These are phyloP conservation scores for Fusarium guadeloupense DNA, from an alignment of 2,329 filamentous ascomycete species.

Conservation along the genomic window DNA sequence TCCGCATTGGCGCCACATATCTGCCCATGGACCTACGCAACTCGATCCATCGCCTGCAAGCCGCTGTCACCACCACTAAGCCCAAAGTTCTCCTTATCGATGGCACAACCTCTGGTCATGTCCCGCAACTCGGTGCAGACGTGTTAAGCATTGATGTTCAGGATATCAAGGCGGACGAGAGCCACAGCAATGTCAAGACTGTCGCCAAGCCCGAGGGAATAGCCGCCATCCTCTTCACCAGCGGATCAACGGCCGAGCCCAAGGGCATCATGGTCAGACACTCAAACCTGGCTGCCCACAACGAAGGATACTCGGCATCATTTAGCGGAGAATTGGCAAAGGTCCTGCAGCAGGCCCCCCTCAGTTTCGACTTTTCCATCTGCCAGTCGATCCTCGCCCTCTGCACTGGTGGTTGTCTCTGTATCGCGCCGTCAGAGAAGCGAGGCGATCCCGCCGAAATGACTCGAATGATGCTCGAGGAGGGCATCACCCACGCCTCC, in stretches of 20 bases:
- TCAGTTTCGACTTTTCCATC: background rate
- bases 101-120: background rate
- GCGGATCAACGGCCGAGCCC: background rate
- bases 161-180: too few relatives aligned
- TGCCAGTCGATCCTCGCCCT: background rate
- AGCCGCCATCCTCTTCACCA: background rate
- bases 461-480: background rate
- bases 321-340: background rate
- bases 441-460: background rate
- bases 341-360: background rate
- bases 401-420: background rate
- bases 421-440: background rate
- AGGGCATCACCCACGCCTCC: background rate
- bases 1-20: background rate
- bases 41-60: background rate
- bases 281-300: background rate
- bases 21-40: background rate
- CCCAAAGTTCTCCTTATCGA: background rate
- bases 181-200: too few relatives aligned
- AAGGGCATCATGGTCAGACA: background rate
- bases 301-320: too few relatives aligned
- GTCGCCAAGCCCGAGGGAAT: background rate
- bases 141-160: background rate
- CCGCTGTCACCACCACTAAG: too few relatives aligned
- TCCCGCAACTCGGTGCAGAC: background rate